Evolutionary conservation across 192 early-diverging fungal genomes (phyloP), one percentile per base, ranked within the genome.

Genomic region (Rhizophagus clarus): DNA sequence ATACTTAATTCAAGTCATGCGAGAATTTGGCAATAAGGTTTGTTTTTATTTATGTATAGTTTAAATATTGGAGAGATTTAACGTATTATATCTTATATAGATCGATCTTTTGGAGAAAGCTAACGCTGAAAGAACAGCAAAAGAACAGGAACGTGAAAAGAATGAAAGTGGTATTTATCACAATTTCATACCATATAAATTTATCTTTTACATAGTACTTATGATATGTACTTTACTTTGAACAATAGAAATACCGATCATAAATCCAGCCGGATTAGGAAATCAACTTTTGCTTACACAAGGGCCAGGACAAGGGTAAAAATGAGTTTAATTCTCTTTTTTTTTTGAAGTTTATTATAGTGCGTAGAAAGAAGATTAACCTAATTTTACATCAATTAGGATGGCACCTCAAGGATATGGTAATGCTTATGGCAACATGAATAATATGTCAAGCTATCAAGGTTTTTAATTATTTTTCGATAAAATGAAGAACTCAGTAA

Each of bases 1-100:
- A 20, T 99, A 97, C 84, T 93, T 98, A 87, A 95, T 99, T 76
- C 95, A 99, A 79, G 87, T 92, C 61, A 87, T 93, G 82, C 91
- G 96, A 67, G 97, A 98, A 87, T 94, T 93, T 82, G 91, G 93
- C 82, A 83, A 68, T 56, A 97, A 97, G 91, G 95, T 98, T 56
- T n/a, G 37, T 24, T 47, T 34, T n/a, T 34, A 40, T 40, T 40
- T 40, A 40, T 40, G 37, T 40, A 40, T 40, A 40, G 6, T 3
- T 71, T 56, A 15, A 37, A 66, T 6, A 28, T 45, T 69, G 6
- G 24, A 31, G 20, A 75, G 20, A 75, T 11, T 71, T 31, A 47
- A 71, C 14, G 45, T 24, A 24, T 26, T 56, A 17, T 83, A 22
- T 31, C 20, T 61, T 32, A 26, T 49, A 29, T 74, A 86, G 87